Evolutionary conservation across 345 rosid genomes (phyloP).

Genomic region (Camelina sativa): DNA sequence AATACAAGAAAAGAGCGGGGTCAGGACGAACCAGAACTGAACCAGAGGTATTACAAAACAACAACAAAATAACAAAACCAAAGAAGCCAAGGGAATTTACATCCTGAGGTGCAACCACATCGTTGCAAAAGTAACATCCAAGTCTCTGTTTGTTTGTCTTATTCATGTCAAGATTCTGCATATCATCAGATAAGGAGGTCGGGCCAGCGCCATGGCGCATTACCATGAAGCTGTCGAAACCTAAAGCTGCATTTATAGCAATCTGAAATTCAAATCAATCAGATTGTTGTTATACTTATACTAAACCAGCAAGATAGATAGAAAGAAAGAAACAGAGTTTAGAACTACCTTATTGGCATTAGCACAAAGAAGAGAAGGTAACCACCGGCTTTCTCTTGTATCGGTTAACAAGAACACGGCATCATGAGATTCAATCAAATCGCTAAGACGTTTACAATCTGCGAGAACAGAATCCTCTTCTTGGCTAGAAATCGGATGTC

Average conservation of each 20-base stretch:
- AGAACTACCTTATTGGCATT: conserved; percentile 74
- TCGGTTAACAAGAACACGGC: conserved; percentile 91
- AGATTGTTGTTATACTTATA: background rate
- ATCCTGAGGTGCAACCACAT: conserved; percentile 94
- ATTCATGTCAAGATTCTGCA: conserved; percentile 53
- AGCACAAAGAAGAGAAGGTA: conserved; percentile 86
- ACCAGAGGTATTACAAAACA: background rate
- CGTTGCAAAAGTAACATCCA: conserved; percentile 99
- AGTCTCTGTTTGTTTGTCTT: conserved; percentile 57
- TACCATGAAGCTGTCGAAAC: conserved; percentile 96
- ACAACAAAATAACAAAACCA: background rate
- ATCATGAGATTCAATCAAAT: conserved; percentile 82
- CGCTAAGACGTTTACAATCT: conserved; percentile 70
- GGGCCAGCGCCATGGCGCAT: conserved; percentile 99
- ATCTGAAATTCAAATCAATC: conserved; percentile 56
- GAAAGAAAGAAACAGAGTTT: conserved; percentile 14
- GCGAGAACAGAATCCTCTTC: conserved; percentile 75
- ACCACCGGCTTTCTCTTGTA: conserved; percentile 99
- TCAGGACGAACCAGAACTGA: background rate
- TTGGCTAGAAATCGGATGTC: conserved; percentile 78
- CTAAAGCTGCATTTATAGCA: conserved; percentile 87
- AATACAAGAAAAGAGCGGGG: background rate
- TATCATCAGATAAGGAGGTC: conserved; percentile 44
- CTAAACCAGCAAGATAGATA: background rate
- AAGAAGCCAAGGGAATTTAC: conserved; percentile 46